A percentile compares a stretch with the other conserved stretches of the same genome.
Evolutionary conservation across 2,329 filamentous ascomycete species (phyloP).

Genomic region (Aspergillus flavus): DNA sequence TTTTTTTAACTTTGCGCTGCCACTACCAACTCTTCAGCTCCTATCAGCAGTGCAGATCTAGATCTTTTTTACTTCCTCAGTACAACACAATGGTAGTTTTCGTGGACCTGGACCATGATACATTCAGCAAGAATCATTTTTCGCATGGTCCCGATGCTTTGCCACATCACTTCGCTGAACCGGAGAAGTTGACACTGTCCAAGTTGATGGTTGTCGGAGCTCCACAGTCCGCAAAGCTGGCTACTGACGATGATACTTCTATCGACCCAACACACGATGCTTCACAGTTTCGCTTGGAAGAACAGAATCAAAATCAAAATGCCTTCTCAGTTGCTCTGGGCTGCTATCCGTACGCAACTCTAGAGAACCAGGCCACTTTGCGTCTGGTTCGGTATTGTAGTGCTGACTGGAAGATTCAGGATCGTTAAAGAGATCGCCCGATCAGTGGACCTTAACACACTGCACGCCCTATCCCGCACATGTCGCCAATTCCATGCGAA

Average conservation of each 20-base stretch:
- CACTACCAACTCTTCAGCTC: conserved; percentile 16
- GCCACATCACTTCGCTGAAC: conserved; percentile 20
- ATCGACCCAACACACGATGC: conserved; percentile 5
- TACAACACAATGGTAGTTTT: conserved; percentile 50
- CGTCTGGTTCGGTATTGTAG: conserved; percentile 11
- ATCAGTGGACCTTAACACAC: conserved; percentile 80
- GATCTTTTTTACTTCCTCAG: conserved; percentile 1
- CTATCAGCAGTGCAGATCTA: conserved; percentile 10
- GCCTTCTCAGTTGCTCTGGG: conserved; percentile 47
- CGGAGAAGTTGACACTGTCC: conserved; percentile 26
- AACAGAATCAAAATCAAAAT: conserved; percentile 30
- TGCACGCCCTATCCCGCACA: conserved; percentile 79
- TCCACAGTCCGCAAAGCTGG: conserved; percentile 14
- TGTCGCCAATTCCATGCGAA: conserved; percentile 78
- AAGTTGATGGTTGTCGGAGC: conserved; percentile 20
- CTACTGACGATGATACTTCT: conserved; percentile 15
- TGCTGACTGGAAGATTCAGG: conserved; percentile 51
- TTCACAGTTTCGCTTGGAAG: conserved; percentile 7
- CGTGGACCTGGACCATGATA: conserved; percentile 48
- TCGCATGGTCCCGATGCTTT: conserved; percentile 17
- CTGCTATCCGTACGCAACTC: conserved; percentile 51
- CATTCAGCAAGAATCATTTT: conserved; percentile 30
- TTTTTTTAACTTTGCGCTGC: conserved; percentile 13
- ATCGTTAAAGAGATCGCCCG: conserved; percentile 75
- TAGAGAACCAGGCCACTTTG: conserved; percentile 17